Evolutionary conservation across 495 filamentous ascomycete species (phyloP), one percentile per base, ranked within the genome.

Genomic region (Niebla homalea): DNA sequence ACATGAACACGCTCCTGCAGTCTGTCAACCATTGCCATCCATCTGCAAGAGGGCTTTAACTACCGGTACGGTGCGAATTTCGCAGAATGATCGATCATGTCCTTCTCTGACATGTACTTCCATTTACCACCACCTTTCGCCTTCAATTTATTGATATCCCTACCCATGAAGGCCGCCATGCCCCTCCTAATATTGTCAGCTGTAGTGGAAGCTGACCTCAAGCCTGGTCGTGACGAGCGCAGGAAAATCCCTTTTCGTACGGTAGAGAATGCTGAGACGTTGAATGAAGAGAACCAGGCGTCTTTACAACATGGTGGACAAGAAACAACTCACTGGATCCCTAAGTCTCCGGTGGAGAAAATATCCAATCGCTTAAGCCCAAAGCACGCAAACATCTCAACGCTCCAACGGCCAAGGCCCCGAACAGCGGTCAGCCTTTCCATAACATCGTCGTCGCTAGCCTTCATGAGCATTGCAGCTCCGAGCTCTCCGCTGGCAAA

Each of bases 351-450:
- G 15, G 84, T 81, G 5, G 84, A 87, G 59, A 98, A 94, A 22
- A 98, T 83, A 71, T 97, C 90, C 73, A 85, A 81, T 21, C 93
- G 73, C 74, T 94, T 95, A 40, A 97, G 67, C 11, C 76, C 83
- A 65, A 97, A 97, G 61, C 83, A 84, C 52, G 88, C 83, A 68
- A 98, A 98, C 90, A 96, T 97, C 71, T 95, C 89, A 19, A 90
- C 92, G 47, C 81, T 87, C 92, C 93, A 97, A 53, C 68, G 72
- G 2, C 92, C 92, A 45, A 98, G 64, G 4, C 92, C 92, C 32
- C 89, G 71, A 29, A 98, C 88, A 18, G 85, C 84, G 7, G 51
- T 57, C 52, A 98, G 66, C 59, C 74, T 82, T 67, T 84, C 75
- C 29, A 96, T 62, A 12, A 98, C 68, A 57, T 94, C 89, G 45